Evolutionary conservation across 1,139 yeast genomes (phyloP).

Genomic region (Tardiomyces depauwii): DNA sequence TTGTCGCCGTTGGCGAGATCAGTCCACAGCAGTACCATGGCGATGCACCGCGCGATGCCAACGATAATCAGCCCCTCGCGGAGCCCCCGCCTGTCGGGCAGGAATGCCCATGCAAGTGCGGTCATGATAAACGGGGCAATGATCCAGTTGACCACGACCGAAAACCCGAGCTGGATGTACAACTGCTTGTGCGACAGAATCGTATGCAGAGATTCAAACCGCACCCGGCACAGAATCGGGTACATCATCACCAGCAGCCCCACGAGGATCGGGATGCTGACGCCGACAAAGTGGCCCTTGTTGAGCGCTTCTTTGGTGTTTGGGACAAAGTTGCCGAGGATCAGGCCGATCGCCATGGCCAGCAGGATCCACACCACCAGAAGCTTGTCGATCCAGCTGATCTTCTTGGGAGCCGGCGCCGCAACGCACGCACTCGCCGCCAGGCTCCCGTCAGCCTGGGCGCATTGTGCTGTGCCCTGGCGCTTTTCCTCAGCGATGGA

Average conservation of each 20-base stretch:
- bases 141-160: conserved; percentile 43
- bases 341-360: conserved; percentile 22
- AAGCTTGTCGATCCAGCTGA: conserved; percentile 16
- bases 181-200: conserved; percentile 18
- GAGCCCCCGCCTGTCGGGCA: conserved; percentile 39
- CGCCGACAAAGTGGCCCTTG: conserved; percentile 19
- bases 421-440: too few relatives aligned
- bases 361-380: conserved; percentile 22
- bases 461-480: too few relatives aligned
- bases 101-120: conserved; percentile 39
- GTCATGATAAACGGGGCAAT: conserved; percentile 48
- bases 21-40: conserved; percentile 57
- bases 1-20: conserved; percentile 44
- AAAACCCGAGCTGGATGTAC: conserved; percentile 29
- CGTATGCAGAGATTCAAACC: conserved; percentile 34
- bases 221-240: conserved; percentile 45
- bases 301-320: conserved; percentile 13
- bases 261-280: conserved; percentile 37
- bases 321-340: conserved; percentile 23
- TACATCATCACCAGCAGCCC: conserved; percentile 50
- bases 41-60: conserved; percentile 52
- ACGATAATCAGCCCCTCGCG: conserved; percentile 47
- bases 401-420: too few relatives aligned
- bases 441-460: too few relatives aligned
- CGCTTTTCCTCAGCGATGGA: too few relatives aligned